A percentile compares a stretch with the other conserved stretches of the same genome.
These are phyloP conservation scores for Parathielavia hyrcaniae DNA, from an alignment of 495 filamentous ascomycete genomes.

Conservation along the genomic window DNA sequence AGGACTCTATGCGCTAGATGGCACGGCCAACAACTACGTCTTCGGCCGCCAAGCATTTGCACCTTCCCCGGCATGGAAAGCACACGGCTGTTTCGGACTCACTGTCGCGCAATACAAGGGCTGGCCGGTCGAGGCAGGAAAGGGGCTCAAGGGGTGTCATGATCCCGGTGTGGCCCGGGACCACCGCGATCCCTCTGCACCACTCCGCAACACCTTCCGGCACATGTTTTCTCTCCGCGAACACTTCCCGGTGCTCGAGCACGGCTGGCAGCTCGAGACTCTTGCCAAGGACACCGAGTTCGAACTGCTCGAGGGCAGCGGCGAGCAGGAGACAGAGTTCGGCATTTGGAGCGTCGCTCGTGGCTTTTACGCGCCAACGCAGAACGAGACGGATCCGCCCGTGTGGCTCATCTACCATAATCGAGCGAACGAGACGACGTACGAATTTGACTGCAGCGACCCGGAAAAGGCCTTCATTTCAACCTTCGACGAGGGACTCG, in stretches of 20 bases:
- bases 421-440: conserved; percentile 48
- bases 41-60: conserved; percentile 65
- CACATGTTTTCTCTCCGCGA: conserved; percentile 59
- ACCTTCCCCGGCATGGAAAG: conserved; percentile 60
- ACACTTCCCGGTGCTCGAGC: conserved; percentile 55
- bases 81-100: conserved; percentile 61
- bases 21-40: conserved; percentile 62
- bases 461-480: conserved; percentile 47
- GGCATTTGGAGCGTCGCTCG: conserved; percentile 64
- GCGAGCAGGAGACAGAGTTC: conserved; percentile 52
- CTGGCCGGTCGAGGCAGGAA: conserved; percentile 48
- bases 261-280: conserved; percentile 55
- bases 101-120: conserved; percentile 51
- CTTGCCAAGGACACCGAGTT: conserved; percentile 55
- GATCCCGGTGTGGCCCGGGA: conserved; percentile 56
- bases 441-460: conserved; percentile 55
- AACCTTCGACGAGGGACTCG: conserved; percentile 51
- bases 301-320: conserved; percentile 49
- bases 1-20: conserved; percentile 60
- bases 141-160: conserved; percentile 51
- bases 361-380: conserved; percentile 43
- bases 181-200: conserved; percentile 64
- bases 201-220: conserved; percentile 60
- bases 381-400: conserved; percentile 49
- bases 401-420: conserved; percentile 68